Base-by-base conservation (phyloP, 1,284 basidiomycete species). In the Singerocomus inundabilis region DNA sequence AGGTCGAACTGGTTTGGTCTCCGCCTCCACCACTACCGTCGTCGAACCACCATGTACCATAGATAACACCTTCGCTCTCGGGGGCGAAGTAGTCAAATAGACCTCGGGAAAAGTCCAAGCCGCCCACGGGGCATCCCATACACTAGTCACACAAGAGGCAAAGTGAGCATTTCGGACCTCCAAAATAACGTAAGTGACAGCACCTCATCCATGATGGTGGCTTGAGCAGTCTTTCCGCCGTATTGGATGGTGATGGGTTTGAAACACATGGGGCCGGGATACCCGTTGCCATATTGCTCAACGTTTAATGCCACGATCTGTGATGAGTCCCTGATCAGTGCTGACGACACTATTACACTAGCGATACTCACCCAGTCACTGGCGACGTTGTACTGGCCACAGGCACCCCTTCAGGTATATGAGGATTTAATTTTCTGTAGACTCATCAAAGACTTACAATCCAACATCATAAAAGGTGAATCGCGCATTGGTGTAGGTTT, bases 51-150 rank as follows among this genome's bases (percentile, higher is more conserved):
- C 86, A 90, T n/a, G 62, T 58, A 48, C 82, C 82, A 46, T 70
- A 71, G 44, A 91, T 56, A 18, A 82, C 73, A 51, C 88, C 90
- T 0, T 46, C 60, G 42, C 59, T 56, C 52, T 71, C 61, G 25
- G 61, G n/a, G 0, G 76, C 77, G 52, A 88, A 85, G 70, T 70
- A 77, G 4, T 60, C 44, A 74, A 97, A 97, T 37, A 97, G 80
- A 45, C 83, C 78, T 11, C 69, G 65, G 24, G 88, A 88, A 53
- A 95, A 75, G 73, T 97, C 93, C 49, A 97, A 80, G 36, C 80
- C 89, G 32, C 80, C 83, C 37, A 68, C 77, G 3, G 82, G 80
- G 65, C 91, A 93, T 28, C 78, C 82, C 47, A 79, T 80, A 67
- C 89, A 92, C 80, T 88, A 42, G 44, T 52, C 10, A 35, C 31